phyloP scores from a whole-genome alignment of 306 rosid genomes.

The Rosa multiflora region DNA sequence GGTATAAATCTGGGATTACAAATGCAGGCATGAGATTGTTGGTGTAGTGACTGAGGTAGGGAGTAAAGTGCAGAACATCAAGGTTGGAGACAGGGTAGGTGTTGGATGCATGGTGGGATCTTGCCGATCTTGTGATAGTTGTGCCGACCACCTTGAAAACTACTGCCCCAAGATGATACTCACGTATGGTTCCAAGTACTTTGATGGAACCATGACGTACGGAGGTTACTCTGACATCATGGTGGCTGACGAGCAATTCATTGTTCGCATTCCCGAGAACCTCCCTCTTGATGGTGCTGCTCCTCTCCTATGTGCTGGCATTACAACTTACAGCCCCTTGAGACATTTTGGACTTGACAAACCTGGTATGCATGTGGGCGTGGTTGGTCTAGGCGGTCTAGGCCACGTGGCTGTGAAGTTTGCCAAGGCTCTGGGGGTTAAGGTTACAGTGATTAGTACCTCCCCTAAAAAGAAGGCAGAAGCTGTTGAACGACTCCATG shows the following conservation, averaged over 20 bases:
- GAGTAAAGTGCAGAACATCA: slow-evolving; percentile 47
- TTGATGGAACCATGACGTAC: slow-evolving; percentile 43
- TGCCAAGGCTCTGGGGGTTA: slow-evolving; percentile 54
- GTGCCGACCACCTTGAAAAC: slow-evolving; percentile 44
- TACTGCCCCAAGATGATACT: slow-evolving; percentile 38
- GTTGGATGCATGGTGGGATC: slow-evolving; percentile 60
- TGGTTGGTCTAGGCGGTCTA: slow-evolving; percentile 57
- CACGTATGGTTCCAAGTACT: slow-evolving; percentile 25
- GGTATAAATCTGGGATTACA: neutral
- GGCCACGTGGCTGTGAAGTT: slow-evolving; percentile 60
- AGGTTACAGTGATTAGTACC: slow-evolving; percentile 52
- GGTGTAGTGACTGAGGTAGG: slow-evolving; percentile 65
- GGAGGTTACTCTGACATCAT: slow-evolving; percentile 54
- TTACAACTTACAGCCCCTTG: slow-evolving; percentile 56
- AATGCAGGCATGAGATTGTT: slow-evolving; percentile 46
- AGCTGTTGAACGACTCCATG: slow-evolving; percentile 43
- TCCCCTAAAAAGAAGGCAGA: slow-evolving; percentile 46
- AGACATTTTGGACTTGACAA: slow-evolving; percentile 39
- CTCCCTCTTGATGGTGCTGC: slow-evolving; percentile 49
- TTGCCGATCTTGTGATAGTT: slow-evolving; percentile 46
- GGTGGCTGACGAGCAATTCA: slow-evolving; percentile 46
- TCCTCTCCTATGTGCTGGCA: slow-evolving; percentile 62
- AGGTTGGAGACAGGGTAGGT: slow-evolving; percentile 63
- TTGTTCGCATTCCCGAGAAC: slow-evolving; percentile 39
- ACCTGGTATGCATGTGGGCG: slow-evolving; percentile 45